Evolutionary conservation across 1,284 basidiomycete genomes (phyloP).

Genomic region (Moesziomyces sp.): DNA sequence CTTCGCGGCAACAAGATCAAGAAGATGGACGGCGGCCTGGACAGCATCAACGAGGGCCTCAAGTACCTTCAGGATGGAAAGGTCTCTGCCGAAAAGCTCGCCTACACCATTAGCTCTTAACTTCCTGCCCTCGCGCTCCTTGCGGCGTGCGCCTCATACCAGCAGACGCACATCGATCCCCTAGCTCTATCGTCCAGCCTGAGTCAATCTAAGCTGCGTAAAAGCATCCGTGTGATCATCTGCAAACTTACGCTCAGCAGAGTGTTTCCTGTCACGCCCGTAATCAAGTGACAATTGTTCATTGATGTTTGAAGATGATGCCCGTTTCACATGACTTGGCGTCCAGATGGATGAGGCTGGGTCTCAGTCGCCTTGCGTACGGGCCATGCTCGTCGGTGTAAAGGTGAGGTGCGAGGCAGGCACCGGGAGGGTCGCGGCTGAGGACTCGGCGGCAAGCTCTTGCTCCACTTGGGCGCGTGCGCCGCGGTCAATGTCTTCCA

Average conservation of each 20-base stretch:
- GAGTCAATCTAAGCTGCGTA: no score
- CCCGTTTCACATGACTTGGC: no score
- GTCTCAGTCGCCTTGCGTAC: neutral
- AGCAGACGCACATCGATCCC: no score
- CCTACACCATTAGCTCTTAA: constrained; percentile 36
- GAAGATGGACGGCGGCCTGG: constrained; percentile 52
- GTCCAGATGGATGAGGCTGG: no score
- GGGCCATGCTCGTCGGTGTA: constrained; percentile 12
- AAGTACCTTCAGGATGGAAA: constrained; percentile 56
- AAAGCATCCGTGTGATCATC: no score
- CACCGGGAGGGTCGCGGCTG: neutral
- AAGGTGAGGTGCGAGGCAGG: constrained; percentile 1
- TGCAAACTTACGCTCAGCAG: no score
- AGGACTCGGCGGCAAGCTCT: constrained; percentile 5
- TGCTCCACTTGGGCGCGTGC: constrained; percentile 23
- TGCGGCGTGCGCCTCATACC: no score
- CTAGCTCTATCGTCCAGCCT: no score
- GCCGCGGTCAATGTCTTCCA: constrained; percentile 28
- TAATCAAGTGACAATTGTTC: no score
- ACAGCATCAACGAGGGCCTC: constrained; percentile 48
- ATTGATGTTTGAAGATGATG: no score
- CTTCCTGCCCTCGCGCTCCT: no score
- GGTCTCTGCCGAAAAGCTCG: constrained; percentile 61
- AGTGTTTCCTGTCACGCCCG: no score
- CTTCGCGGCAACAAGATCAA: constrained; percentile 57